Base-by-base conservation (phyloP, 805 yeast genomes). In the Candida khao-thaluensis region DNA sequence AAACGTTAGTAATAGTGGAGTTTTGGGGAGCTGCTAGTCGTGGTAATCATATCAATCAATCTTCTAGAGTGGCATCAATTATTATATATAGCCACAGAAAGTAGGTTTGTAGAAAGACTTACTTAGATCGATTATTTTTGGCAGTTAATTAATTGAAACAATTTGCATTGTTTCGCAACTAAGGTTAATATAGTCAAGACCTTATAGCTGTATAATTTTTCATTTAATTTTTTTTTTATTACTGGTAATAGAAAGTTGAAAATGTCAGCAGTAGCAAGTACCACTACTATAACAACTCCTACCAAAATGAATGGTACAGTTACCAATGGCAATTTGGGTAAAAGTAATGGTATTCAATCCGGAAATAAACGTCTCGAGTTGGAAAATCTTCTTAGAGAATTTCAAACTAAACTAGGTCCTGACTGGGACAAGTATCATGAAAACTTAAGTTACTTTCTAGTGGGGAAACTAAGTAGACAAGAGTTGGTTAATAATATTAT, bases 401-500 rank as follows among this genome's bases (percentile, higher is more conserved):
- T 93, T 45, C 90, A 86, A 47, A 72, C 72, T 38, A 71, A 74
- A 43, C 60, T 91, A 42, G 97, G 96, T 2, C 68, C 73, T 31
- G 76, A 78, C 38, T 91, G 99, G 99, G 91, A 83, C 45, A 75
- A 74, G 42, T 91, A 91, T 59, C 90, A 95, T 46, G 84, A 81
- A 40, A 72, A 86, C 4, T 73, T 93, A 17, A 80, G 91, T 36
- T 66, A 76, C 37, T 91, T 89, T 51, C 67, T 91, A 26, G 69
- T 83, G 26, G 96, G 96, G 4, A 83, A 81, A 56, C 66, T 89
- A 14, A 83, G 95, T 8, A 72, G 96, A 35, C 59, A 62, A 15
- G 99, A 91, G 60, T 69, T 91, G 40, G 77, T 79, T 44, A 64
- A 69, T 10, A 79, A 71, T 34, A 69, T 87, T 22, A 68, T 69